Evolutionary conservation across 1,284 basidiomycete species (phyloP).

Genomic region (Sporisorium iseilematis-ciliati): DNA sequence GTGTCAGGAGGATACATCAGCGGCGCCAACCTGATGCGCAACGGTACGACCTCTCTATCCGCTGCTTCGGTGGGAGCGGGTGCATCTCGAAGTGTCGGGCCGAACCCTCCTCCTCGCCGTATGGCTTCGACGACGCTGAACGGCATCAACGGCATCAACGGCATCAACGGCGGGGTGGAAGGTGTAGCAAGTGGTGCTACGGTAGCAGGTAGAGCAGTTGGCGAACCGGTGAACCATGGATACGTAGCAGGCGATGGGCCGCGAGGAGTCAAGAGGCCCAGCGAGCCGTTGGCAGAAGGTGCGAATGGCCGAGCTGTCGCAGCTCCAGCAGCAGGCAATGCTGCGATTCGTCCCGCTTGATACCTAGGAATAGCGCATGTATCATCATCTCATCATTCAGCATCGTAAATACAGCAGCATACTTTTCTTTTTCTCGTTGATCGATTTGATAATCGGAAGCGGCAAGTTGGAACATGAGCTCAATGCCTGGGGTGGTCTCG

Average conservation of each 20-base stretch:
- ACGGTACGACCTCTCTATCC: constrained; percentile 27
- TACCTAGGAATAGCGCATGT: background rate
- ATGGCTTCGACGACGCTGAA: constrained; percentile 15
- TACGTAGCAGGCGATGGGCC: constrained; percentile 3
- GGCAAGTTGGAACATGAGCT: no score
- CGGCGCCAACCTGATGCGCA: constrained; percentile 22
- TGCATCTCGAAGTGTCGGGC: background rate
- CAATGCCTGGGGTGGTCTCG: background rate
- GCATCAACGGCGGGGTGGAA: constrained; percentile 1
- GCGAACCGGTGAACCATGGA: constrained; percentile 23
- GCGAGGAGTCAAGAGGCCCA: constrained; percentile 26
- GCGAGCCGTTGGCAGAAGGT: constrained; percentile 2
- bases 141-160: constrained; percentile 10
- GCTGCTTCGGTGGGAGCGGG: constrained; percentile 15
- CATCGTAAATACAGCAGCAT: no score
- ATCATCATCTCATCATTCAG: background rate
- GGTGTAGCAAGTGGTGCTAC: constrained; percentile 1
- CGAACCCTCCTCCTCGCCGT: constrained; percentile 8
- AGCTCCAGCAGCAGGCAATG: background rate
- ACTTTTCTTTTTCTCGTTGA: no score
- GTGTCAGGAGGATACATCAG: constrained; percentile 1
- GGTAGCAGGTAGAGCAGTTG: constrained; percentile 10
- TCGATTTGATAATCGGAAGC: no score
- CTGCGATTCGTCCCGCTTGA: background rate
- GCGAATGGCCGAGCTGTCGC: background rate